Evolutionary conservation across 2,329 filamentous ascomycete species (phyloP), one percentile per base, ranked within the genome.

Genomic region (Botryotinia globosa): DNA sequence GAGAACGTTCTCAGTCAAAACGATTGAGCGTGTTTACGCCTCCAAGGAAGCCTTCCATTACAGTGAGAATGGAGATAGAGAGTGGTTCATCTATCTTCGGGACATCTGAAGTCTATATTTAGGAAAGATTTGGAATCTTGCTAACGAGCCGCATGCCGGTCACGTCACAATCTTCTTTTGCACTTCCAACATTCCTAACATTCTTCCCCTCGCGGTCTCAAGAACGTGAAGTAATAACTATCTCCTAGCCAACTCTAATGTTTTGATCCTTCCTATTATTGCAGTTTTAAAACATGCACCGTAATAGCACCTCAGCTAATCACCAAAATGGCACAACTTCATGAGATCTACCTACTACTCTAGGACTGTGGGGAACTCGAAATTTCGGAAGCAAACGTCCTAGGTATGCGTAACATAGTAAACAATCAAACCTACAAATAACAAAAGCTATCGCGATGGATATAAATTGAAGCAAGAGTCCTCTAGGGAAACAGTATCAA

Each of bases 181-280:
- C 4, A n/a, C 48, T 67, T 42, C 48, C 64, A 67, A 56, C 64
- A 54, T 54, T 66, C 64, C 45, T 54, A 39, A 37, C 45, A 39
- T 54, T 39, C 32, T 66, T 66, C 16, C 10, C 22, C 45, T 20
- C 45, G 16, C 32, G 25, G 34, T 7, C 5, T 20, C 45, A 54
- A 29, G 45, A 67, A 67, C 48, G 48, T 54, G 48, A 32, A 18
- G 29, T 3, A 42, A 32, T 32, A 32, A 22, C 18, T 25, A 22
- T 67, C 48, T 32, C 64, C 64, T 32, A 7, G 64, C 20, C 45
- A 42, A 67, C 64, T 56, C 10, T 3, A 5, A 32, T 32, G 10
- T 29, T 29, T 67, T 32, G n/a, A 22, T 29, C 7, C 25, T 66
- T 54, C 16, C 32, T 14, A 29, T 29, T 22, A 29, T 4, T 16